Base-by-base conservation (phyloP, 2,329 filamentous ascomycete species). In the Rachicladosporium sp. region DNA sequence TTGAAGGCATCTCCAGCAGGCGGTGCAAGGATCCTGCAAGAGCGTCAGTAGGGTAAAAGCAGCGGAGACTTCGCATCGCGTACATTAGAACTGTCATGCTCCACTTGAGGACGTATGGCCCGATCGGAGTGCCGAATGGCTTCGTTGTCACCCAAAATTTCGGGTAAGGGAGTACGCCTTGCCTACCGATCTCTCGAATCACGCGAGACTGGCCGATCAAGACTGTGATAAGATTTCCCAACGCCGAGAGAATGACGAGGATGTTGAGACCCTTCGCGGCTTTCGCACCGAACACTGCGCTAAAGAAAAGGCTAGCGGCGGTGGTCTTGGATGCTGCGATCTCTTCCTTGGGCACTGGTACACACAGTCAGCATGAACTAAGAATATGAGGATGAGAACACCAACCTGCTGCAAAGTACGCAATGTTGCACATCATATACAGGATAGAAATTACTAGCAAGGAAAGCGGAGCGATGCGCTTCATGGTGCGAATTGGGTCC, bases 1-100 rank as follows among this genome's bases (percentile, higher is more conserved):
- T 72, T 70, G 53, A 80, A 80, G 0, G 76, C 77, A 50, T 80
- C 76, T 1, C 76, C 76, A 1, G 73, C 70, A 0, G 76, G 74
- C 0, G 74, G 68, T 0, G 70, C 73, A 0, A 74, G 50, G 29
- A 79, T 78, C 15, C 5, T 5, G 15, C 15, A 19, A 19, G 15
- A 19, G 15, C 15, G 15, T 19, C 15, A 19, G 15, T 19, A 19
- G 15, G 15, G 15, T 19, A 19, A 19, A 19, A 19, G 15, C 15
- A 19, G 15, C 15, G 15, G 15, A 19, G 15, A 19, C 15, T 19
- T 19, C 15, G 15, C 15, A 19, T 19, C 15, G 15, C 15, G 15
- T 19, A 19, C 69, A 79, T 74, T 31, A 79, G 48, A 2, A 73
- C 52, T 0, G 76, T 79, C 40, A 76, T 52, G 0, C 48, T 49